These are phyloP conservation scores for Sedum album DNA, from an alignment of 164 flowering plant genomes.

Conservation along the genomic window DNA sequence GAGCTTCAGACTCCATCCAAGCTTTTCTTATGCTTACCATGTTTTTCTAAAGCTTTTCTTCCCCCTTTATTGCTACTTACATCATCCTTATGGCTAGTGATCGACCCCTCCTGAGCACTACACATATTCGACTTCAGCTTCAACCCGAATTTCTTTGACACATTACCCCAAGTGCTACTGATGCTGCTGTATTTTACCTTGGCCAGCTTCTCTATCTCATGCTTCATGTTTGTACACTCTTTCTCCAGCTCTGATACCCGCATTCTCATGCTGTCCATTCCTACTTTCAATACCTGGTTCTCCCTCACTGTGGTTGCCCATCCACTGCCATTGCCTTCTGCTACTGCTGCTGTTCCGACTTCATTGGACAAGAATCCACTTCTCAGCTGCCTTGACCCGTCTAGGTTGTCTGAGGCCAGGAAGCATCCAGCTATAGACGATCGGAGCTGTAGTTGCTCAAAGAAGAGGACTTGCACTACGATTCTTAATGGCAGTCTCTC, in stretches of 20 bases:
- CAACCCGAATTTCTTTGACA: conserved; percentile 75
- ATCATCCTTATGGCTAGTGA: conserved; percentile 38
- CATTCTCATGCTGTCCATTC: conserved; percentile 86
- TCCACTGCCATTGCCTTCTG: conserved; percentile 34
- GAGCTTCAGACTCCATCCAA: conserved; percentile 20
- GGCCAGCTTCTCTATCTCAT: conserved; percentile 82
- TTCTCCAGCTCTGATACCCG: conserved; percentile 88
- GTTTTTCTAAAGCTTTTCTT: conserved; percentile 47
- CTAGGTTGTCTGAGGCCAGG: conserved; percentile 84
- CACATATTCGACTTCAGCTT: conserved; percentile 86
- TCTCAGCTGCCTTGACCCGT: conserved; percentile 70
- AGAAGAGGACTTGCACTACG: conserved; percentile 92
- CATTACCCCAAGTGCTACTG: conserved; percentile 46
- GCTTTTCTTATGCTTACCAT: conserved; percentile 46
- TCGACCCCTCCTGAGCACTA: conserved; percentile 83
- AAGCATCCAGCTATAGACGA: conserved; percentile 91
- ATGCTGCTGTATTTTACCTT: conserved; percentile 21
- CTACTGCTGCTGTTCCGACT: background rate
- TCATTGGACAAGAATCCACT: conserved; percentile 41
- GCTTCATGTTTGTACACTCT: conserved; percentile 81
- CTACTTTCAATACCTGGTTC: conserved; percentile 90
- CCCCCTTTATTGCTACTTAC: conserved; percentile 18
- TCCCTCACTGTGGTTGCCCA: conserved; percentile 77
- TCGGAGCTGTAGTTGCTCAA: conserved; percentile 88
- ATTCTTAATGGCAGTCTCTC: conserved; percentile 85